These are phyloP conservation scores for Thalia dealbata DNA, from an alignment of 176 grass and related monocot species.

Conservation along the genomic window DNA sequence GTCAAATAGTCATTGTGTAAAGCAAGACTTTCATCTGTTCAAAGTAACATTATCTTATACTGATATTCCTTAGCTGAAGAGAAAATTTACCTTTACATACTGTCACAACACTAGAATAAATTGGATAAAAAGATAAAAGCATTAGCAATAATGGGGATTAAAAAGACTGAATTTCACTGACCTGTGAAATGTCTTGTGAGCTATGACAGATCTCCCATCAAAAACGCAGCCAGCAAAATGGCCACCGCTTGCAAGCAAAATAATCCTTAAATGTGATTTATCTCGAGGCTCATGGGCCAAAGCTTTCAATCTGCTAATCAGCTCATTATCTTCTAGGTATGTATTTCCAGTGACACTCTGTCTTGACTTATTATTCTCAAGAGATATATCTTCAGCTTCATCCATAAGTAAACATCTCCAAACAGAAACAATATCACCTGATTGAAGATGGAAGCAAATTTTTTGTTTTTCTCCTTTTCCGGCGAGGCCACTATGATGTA, in stretches of 20 bases:
- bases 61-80: not conserved
- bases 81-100: not conserved
- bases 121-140: not conserved
- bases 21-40: not conserved
- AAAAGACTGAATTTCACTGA: slow-evolving; percentile 19
- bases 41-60: not conserved
- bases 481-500: slow-evolving; percentile 25
- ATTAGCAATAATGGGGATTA: not conserved
- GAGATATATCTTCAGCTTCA: slow-evolving; percentile 64
- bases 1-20: not conserved
- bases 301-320: slow-evolving; percentile 51
- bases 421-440: slow-evolving; percentile 47
- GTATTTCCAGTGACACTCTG: slow-evolving; percentile 28
- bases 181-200: slow-evolving; percentile 99
- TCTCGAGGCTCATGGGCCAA: slow-evolving; percentile 59
- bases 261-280: slow-evolving; percentile 53
- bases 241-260: slow-evolving; percentile 76
- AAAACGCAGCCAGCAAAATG: slow-evolving; percentile 96
- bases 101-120: not conserved
- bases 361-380: slow-evolving; percentile 34
- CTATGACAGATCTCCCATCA: slow-evolving; percentile 63
- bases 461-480: slow-evolving; percentile 68
- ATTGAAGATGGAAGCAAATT: slow-evolving; percentile 43
- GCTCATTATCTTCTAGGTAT: slow-evolving; percentile 43
- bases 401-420: slow-evolving; percentile 65